Evolutionary conservation across 2,329 filamentous ascomycete species (phyloP).

Genomic region (Clonostachys byssicola): DNA sequence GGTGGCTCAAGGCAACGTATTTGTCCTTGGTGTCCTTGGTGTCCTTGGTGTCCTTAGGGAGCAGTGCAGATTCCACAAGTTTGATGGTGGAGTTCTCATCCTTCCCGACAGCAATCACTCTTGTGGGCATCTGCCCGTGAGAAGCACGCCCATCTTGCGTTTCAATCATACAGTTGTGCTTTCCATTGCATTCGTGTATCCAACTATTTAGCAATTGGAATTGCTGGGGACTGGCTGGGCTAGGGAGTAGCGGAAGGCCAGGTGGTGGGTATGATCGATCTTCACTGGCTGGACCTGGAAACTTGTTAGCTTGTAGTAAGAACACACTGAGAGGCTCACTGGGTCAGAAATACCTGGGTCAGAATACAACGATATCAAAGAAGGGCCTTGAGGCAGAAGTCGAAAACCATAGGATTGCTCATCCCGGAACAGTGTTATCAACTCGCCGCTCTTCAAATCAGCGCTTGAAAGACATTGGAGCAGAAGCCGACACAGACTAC

Average conservation of each 20-base stretch:
- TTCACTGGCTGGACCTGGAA: too few relatives aligned
- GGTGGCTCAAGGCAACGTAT: background rate
- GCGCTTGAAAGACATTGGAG: background rate
- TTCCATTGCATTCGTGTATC: background rate
- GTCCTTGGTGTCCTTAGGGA: background rate
- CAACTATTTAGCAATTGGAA: background rate
- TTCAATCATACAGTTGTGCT: background rate
- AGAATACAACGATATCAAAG: background rate
- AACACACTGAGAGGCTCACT: too few relatives aligned
- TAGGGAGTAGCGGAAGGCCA: background rate
- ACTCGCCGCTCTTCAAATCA: background rate
- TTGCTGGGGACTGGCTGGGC: background rate
- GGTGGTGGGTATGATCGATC: too few relatives aligned
- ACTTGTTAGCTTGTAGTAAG: too few relatives aligned
- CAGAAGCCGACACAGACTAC: background rate
- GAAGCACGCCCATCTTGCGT: too few relatives aligned
- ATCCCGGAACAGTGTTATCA: background rate
- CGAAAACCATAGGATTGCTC: background rate
- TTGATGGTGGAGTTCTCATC: background rate
- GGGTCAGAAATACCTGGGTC: background rate
- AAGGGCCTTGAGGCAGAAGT: background rate
- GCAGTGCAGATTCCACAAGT: background rate
- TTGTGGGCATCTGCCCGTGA: background rate
- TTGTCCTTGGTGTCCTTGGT: too few relatives aligned
- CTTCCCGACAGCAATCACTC: background rate